Evolutionary conservation across 306 rosid genomes (phyloP), one percentile per base, ranked within the genome.

Genomic region (Cicer judaicum): DNA sequence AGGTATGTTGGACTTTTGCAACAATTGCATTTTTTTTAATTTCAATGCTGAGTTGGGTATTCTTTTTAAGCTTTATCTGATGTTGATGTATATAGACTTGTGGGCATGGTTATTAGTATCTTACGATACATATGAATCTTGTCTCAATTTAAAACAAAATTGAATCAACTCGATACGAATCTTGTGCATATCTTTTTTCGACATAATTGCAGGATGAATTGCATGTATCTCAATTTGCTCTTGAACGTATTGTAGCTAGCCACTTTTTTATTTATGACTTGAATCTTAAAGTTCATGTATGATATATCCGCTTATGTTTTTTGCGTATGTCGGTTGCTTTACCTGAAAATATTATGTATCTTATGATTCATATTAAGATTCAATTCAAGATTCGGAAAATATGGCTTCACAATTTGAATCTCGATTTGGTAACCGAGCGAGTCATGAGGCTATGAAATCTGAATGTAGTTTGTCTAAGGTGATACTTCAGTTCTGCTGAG

Each of bases 1-100:
- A 73, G 81, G 77, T 70, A 34, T 60, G 72, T 50, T 62, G 44
- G 59, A 52, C 6, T 76, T 60, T 67, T 7, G 40, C 64, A 60
- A 44, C 65, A 76, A 12, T 13, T 60, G 42, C 18, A 18, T 48
- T 13, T 19, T 48, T 49, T 16, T 75, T 64, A 16, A 21, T 49
- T 2, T 50, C 59, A 19, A 38, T 38, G 12, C 38, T 19, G 38
- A 47, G 19, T 66, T 47, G 19, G 38, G 6, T 5, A 53, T 54
- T 44, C 11, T 38, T 60, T 46, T 41, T 0, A 15, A 19, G 39
- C 69, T 13, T 53, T 24, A 13, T 9, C 5, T 52, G 10, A 62
- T 34, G 1, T 29, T 59, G 16, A 4, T 39, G 47, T 39, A 36
- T 54, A 18, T 5, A 42, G 38, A 61, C 52, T 56, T 42, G 80